Evolutionary conservation across 2,329 filamentous ascomycete genomes (phyloP).

Genomic region (Paraphoma sp.): DNA sequence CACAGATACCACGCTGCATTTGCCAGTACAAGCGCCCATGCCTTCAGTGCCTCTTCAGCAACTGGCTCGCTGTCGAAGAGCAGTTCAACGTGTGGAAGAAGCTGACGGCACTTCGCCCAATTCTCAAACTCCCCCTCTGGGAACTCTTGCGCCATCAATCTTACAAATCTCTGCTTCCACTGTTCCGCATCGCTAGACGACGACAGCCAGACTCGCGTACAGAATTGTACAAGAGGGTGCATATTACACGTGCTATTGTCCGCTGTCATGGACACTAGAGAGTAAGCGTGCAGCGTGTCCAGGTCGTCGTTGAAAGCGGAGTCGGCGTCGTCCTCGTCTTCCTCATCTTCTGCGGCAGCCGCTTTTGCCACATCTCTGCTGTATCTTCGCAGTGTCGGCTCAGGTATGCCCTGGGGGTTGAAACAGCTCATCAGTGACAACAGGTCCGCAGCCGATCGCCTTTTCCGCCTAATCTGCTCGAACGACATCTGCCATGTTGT

Average conservation of each 20-base stretch:
- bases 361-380: not conserved
- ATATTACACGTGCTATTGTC: constrained; percentile 11
- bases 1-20: constrained; percentile 15
- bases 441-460: constrained; percentile 49
- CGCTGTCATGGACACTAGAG: constrained; percentile 10
- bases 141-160: constrained; percentile 15
- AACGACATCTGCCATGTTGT: constrained; percentile 45
- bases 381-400: constrained; percentile 28
- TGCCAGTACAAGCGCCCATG: constrained; percentile 17
- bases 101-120: constrained; percentile 17
- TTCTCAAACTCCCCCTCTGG: constrained; percentile 14
- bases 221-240: constrained; percentile 24
- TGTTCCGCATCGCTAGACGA: constrained; percentile 5
- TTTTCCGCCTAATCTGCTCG: constrained; percentile 41
- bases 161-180: constrained; percentile 16
- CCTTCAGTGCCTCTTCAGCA: constrained; percentile 2
- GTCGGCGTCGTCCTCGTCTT: not conserved
- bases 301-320: constrained; percentile 20
- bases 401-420: constrained; percentile 52
- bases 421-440: constrained; percentile 58
- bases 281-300: constrained; percentile 19
- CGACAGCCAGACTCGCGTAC: constrained; percentile 20
- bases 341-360: not conserved
- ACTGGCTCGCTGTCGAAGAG: constrained; percentile 9
- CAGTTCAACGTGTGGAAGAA: constrained; percentile 19